phyloP scores from a whole-genome alignment of 805 yeast genomes.

The Metschnikowia proteae region DNA sequence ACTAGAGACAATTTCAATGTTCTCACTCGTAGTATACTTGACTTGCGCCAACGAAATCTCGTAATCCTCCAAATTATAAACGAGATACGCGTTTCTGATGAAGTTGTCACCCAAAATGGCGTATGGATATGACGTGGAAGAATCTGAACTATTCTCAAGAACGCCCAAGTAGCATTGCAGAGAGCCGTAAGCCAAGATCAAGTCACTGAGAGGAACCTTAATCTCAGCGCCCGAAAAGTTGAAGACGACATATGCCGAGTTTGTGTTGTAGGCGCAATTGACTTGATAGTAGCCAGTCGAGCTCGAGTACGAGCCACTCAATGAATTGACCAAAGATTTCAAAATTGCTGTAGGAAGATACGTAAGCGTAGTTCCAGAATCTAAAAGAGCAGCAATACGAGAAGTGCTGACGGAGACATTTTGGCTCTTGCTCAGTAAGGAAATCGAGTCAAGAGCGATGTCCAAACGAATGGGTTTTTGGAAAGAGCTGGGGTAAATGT shows the following conservation, averaged over 20 bases:
- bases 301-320: slow-evolving; percentile 3
- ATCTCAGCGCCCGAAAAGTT: slow-evolving; percentile 59
- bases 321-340: slow-evolving; percentile 12
- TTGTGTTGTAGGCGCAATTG: slow-evolving; percentile 12
- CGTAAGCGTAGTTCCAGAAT: slow-evolving; percentile 52
- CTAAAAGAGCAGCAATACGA: slow-evolving; percentile 30
- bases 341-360: slow-evolving; percentile 43
- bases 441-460: slow-evolving; percentile 43
- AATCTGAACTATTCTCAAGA: slow-evolving; percentile 15
- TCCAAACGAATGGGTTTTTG: slow-evolving; percentile 44
- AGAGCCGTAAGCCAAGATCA: slow-evolving; percentile 20
- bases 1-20: slow-evolving; percentile 45
- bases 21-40: slow-evolving; percentile 24
- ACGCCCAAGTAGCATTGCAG: slow-evolving; percentile 28
- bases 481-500: slow-evolving; percentile 20
- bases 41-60: slow-evolving; percentile 54
- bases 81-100: slow-evolving; percentile 60
- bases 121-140: slow-evolving; percentile 50
- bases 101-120: slow-evolving; percentile 63
- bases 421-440: slow-evolving; percentile 14
- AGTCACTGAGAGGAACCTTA: slow-evolving; percentile 42
- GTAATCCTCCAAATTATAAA: slow-evolving; percentile 56
- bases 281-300: slow-evolving; percentile 8
- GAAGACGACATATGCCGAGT: slow-evolving; percentile 23
- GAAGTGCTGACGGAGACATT: slow-evolving; percentile 7